A percentile compares a stretch with the other conserved stretches of the same genome.
phyloP scores from a whole-genome alignment of 1,139 yeast species.

The Pneumocystis murina region DNA sequence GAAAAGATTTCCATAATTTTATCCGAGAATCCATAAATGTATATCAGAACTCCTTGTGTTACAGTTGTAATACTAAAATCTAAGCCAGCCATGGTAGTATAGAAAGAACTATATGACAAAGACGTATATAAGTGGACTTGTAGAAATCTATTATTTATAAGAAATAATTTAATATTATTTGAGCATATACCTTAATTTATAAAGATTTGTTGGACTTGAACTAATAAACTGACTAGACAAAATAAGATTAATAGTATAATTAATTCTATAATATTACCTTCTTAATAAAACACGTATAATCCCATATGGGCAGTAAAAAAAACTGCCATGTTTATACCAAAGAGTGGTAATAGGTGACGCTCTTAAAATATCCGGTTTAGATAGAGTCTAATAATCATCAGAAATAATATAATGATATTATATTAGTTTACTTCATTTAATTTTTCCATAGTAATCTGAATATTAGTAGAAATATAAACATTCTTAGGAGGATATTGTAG shows the following conservation, averaged over 20 bases:
- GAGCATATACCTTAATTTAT: neutral
- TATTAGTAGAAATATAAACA: neutral
- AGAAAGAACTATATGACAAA: neutral
- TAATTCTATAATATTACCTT: neutral
- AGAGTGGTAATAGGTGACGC: neutral
- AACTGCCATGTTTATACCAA: neutral
- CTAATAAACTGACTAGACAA: neutral
- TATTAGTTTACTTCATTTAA: neutral
- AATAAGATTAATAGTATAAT: neutral
- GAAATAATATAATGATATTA: neutral
- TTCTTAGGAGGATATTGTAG: conserved; percentile 7
- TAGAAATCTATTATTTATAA: neutral
- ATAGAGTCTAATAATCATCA: neutral
- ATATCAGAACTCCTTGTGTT: no score
- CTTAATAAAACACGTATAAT: neutral
- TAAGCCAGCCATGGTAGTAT: neutral
- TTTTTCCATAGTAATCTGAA: neutral
- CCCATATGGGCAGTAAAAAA: neutral
- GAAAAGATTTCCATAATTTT: no score
- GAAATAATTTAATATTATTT: neutral
- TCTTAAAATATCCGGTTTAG: neutral
- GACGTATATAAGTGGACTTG: neutral
- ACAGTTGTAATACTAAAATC: no score
- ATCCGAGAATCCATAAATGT: no score
- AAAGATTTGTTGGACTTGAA: neutral